A percentile compares a stretch with the other conserved stretches of the same genome.
Evolutionary conservation across 257 asterid genomes (phyloP).

Genomic region (Solanum arcanum): DNA sequence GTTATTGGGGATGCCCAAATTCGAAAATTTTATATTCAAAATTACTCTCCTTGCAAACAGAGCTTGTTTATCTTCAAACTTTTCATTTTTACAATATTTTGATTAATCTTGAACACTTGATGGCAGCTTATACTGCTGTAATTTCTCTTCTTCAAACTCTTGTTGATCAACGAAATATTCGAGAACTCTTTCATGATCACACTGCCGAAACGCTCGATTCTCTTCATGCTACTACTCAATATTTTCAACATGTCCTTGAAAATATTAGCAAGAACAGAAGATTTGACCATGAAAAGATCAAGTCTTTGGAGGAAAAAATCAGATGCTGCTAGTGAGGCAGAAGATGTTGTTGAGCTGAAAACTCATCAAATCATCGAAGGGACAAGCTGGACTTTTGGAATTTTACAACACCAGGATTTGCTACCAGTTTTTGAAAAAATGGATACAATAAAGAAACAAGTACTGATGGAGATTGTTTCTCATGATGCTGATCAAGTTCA

Average conservation of each 20-base stretch:
- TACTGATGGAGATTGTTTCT: not conserved
- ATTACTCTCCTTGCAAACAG: no score
- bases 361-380: not conserved
- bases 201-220: not conserved
- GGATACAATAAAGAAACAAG: not conserved
- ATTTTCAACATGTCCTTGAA: not conserved
- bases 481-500: not conserved
- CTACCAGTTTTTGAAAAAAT: not conserved
- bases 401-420: not conserved
- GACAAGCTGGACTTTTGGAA: not conserved
- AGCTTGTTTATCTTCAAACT: no score
- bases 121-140: not conserved
- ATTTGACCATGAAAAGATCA: not conserved
- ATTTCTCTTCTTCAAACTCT: not conserved
- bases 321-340: not conserved
- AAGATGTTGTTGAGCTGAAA: not conserved
- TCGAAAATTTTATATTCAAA: no score
- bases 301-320: not conserved
- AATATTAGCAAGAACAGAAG: not conserved
- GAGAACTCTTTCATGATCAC: not conserved
- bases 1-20: no score
- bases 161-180: not conserved
- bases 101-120: no score
- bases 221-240: not conserved
- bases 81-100: no score